These are phyloP conservation scores for Globisporangium middletonii DNA, from an alignment of 352 stramenopile genomes.

Conservation along the genomic window DNA sequence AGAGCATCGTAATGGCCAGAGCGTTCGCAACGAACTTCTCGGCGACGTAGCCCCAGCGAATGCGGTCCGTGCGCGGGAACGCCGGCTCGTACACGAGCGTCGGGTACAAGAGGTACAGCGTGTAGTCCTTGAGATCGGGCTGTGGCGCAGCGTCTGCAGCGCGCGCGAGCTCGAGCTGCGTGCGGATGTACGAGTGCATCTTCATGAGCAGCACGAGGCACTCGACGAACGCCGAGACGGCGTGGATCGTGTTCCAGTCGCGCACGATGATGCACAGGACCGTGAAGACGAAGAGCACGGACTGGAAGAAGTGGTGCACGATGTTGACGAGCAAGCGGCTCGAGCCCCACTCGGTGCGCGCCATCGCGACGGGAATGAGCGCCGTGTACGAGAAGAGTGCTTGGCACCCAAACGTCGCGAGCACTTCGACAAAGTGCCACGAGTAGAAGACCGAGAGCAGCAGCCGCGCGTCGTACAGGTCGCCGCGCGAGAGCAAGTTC, in stretches of 20 bases:
- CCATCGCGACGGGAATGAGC: slow-evolving; percentile 68
- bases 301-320: slow-evolving; percentile 66
- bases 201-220: slow-evolving; percentile 76
- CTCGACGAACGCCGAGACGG: slow-evolving; percentile 70
- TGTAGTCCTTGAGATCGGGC: slow-evolving; percentile 48
- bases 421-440: slow-evolving; percentile 61
- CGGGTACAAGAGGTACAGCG: slow-evolving; percentile 72
- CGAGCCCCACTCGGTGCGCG: slow-evolving; percentile 26
- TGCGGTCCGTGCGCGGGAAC: slow-evolving; percentile 79
- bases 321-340: slow-evolving; percentile 53
- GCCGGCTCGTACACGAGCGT: slow-evolving; percentile 94
- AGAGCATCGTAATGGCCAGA: slow-evolving; percentile 76
- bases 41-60: slow-evolving; percentile 82
- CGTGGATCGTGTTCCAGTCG: slow-evolving; percentile 72
- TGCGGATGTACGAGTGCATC: slow-evolving; percentile 82
- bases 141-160: slow-evolving; percentile 18
- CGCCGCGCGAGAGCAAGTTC: slow-evolving; percentile 43
- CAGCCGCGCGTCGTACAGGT: slow-evolving; percentile 45
- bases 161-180: slow-evolving; percentile 54
- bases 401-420: slow-evolving; percentile 61
- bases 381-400: slow-evolving; percentile 67
- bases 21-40: slow-evolving; percentile 77
- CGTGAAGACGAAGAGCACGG: slow-evolving; percentile 67
- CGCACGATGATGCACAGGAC: slow-evolving; percentile 57
- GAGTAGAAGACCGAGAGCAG: slow-evolving; percentile 70